phyloP scores from a whole-genome alignment of 306 rosid species.

The Vigna trinervia region DNA sequence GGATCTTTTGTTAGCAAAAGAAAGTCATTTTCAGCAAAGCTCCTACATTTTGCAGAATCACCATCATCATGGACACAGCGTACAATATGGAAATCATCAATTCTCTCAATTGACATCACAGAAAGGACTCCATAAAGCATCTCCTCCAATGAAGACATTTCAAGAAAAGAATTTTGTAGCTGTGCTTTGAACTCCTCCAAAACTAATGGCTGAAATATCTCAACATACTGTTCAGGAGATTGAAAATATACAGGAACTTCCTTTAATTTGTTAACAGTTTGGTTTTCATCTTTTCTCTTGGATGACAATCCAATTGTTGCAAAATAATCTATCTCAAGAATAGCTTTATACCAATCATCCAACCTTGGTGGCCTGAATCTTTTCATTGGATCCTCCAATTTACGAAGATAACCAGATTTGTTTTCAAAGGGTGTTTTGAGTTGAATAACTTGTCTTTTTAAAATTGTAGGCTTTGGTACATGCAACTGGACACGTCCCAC shows the following conservation, averaged over 20 bases:
- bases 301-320: constrained; percentile 70
- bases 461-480: constrained; percentile 62
- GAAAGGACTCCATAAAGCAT: constrained; percentile 79
- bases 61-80: constrained; percentile 80
- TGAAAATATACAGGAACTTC: constrained; percentile 88
- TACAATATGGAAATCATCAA: constrained; percentile 91
- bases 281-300: constrained; percentile 63
- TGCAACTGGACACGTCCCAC: constrained; percentile 56
- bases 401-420: constrained; percentile 54
- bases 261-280: constrained; percentile 60
- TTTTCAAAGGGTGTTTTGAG: constrained; percentile 68
- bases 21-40: constrained; percentile 91
- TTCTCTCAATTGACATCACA: constrained; percentile 88
- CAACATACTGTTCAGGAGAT: constrained; percentile 84
- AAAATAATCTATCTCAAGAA: constrained; percentile 86
- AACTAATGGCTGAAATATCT: constrained; percentile 84
- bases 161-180: constrained; percentile 74
- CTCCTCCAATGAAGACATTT: constrained; percentile 85
- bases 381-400: constrained; percentile 63
- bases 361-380: constrained; percentile 89
- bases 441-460: constrained; percentile 86
- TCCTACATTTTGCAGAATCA: constrained; percentile 64
- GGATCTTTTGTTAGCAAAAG: constrained; percentile 82
- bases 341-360: constrained; percentile 91
- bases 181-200: constrained; percentile 97